Evolutionary conservation across 257 asterid species (phyloP), one percentile per base, ranked within the genome.

Genomic region (Solanum pennellii): DNA sequence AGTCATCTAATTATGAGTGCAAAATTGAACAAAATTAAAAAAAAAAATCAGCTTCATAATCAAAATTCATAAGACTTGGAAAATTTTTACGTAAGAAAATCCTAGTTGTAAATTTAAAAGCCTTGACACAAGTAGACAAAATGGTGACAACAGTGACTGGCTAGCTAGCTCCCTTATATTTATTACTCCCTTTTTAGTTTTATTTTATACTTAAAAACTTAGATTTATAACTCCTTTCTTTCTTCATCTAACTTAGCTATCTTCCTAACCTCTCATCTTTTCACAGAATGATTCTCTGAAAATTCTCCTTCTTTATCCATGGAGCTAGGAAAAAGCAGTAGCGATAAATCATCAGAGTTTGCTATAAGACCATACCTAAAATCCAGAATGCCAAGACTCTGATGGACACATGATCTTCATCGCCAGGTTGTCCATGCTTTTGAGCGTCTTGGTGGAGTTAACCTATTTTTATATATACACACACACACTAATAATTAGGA

Each of bases 391-490:
- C 98, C 98, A 2, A 90, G 98, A 13, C 88, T 95, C 14, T 85
- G 91, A 88, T 95, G 98, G 98, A 95, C 95, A 0, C 84, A 88
- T 2, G 95, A 93, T 80, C 98, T 95, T 85, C 98, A 95, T 33
- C 94, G 86, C 29, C 75, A 93, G 71, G 93, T 95, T 47, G 90
- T 95, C 90, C 87, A 88, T 85, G 97, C 96, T 20, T 97, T 94
- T 12, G 89, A 95, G 5, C 91, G 91, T 5, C 96, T 95, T 1
- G 98, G 98, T 13, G 98, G 97, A 84, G 98, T 91, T 89, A 96
- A 94, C 6, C 91, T 56, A 18, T 18, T 18, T 56, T 56, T 11
- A 11, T 56, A 7, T 15, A 47, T 47, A 5, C 15, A 56, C 3
- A 35, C 62, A 31, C 2, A 15, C 6, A 16, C 16, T 6, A 29